Evolutionary conservation across 345 rosid genomes (phyloP).

Genomic region (Camelina sativa): DNA sequence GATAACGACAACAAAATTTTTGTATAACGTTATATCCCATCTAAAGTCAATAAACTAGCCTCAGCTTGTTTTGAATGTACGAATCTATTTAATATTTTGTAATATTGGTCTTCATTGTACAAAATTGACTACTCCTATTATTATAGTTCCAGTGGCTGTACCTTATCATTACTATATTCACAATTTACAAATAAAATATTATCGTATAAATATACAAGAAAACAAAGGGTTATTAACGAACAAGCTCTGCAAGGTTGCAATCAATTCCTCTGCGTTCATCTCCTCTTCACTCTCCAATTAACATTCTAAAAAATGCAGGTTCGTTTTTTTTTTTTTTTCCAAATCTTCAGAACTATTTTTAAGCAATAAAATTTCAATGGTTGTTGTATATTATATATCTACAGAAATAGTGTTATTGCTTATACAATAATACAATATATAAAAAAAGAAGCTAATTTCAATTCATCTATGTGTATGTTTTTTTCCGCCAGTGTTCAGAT

Average conservation of each 20-base stretch:
- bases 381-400: neutral
- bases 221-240: neutral
- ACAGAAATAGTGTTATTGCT: neutral
- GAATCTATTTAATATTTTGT: too few species aligned
- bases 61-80: too few species aligned
- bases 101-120: too few species aligned
- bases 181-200: neutral
- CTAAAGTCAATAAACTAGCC: too few species aligned
- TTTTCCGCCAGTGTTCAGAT: too few species aligned
- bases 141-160: neutral
- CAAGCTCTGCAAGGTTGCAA: slow-evolving; percentile 13
- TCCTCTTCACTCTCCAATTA: slow-evolving; percentile 4
- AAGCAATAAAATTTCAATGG: neutral
- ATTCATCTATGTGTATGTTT: too few species aligned
- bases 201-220: slow-evolving; percentile 3
- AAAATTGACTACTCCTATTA: too few species aligned
- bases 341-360: too few species aligned
- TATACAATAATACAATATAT: neutral
- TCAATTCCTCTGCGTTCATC: neutral
- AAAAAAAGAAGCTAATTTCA: too few species aligned
- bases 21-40: neutral
- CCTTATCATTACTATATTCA: too few species aligned
- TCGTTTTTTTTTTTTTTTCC: neutral
- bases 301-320: slow-evolving; percentile 30
- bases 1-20: neutral